A percentile compares a stretch with the other conserved stretches of the same genome.
Conservation (phyloP, 108 stramenopile genomes). For the Schizochytrium sp. region DNA sequence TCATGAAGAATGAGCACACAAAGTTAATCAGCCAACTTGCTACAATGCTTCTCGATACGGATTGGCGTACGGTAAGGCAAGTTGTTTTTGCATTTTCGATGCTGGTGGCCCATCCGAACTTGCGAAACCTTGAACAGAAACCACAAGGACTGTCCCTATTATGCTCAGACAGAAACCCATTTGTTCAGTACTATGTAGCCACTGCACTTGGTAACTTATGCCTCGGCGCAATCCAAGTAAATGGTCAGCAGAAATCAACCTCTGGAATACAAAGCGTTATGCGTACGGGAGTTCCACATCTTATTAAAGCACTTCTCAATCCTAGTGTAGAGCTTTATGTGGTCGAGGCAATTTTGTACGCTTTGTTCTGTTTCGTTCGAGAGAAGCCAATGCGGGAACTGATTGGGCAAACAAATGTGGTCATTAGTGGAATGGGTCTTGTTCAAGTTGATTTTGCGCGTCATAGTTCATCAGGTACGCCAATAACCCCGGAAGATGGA, state of each 20-base stretch:
- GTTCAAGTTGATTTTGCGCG: not conserved
- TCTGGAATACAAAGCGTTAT: not conserved
- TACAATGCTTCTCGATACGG: not conserved
- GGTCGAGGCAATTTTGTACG: not conserved
- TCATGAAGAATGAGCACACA: not conserved
- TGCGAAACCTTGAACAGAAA: not conserved
- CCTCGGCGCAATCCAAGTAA: not conserved
- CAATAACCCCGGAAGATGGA: not conserved
- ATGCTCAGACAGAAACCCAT: not conserved
- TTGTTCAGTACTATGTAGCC: not conserved
- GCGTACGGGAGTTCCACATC: not conserved
- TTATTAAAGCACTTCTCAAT: not conserved
- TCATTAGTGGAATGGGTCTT: not conserved
- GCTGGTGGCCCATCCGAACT: not conserved
- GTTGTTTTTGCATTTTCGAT: not conserved
- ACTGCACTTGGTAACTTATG: conserved; percentile 48
- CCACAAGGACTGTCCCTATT: not conserved
- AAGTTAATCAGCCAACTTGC: not conserved
- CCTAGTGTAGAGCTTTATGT: not conserved
- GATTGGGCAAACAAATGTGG: not conserved
- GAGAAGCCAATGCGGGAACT: not conserved
- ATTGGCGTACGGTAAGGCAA: not conserved
- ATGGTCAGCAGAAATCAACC: too few relatives aligned
- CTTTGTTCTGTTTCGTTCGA: not conserved
- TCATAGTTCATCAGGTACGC: not conserved